phyloP scores from a whole-genome alignment of 2,329 filamentous ascomycete species.

The Zarea fungicola region DNA sequence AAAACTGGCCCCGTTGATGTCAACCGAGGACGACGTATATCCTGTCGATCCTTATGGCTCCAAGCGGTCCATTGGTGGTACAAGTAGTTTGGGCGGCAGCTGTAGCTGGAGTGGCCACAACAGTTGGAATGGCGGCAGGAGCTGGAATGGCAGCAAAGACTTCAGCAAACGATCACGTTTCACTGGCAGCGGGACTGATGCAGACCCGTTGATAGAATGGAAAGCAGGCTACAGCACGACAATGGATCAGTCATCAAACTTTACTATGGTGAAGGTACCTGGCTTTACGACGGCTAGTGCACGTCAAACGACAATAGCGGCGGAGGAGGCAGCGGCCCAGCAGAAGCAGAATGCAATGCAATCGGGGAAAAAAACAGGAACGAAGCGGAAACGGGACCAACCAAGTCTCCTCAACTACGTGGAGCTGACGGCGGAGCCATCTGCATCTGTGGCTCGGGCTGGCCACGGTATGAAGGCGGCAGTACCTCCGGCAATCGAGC shows the following conservation, averaged over 20 bases:
- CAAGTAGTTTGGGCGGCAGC: too few species aligned
- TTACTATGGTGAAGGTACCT: slow-evolving; percentile 52
- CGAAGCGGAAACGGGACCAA: slow-evolving; percentile 33
- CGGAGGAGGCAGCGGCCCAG: slow-evolving; percentile 16
- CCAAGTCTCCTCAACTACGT: slow-evolving; percentile 39
- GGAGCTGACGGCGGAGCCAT: slow-evolving; percentile 15
- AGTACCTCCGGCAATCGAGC: slow-evolving; percentile 25
- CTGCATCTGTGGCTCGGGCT: slow-evolving; percentile 23
- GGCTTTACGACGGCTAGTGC: slow-evolving; percentile 60
- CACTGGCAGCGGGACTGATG: slow-evolving; percentile 22
- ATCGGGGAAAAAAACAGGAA: slow-evolving; percentile 24
- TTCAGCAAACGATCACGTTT: slow-evolving; percentile 27
- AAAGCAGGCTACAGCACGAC: slow-evolving; percentile 50
- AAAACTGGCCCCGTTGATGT: slow-evolving; percentile 47
- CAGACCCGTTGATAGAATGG: slow-evolving; percentile 25
- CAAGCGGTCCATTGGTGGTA: slow-evolving; percentile 20
- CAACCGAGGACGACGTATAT: slow-evolving; percentile 62
- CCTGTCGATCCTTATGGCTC: slow-evolving; percentile 55
- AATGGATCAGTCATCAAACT: slow-evolving; percentile 53
- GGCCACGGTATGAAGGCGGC: slow-evolving; percentile 18
- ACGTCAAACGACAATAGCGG: slow-evolving; percentile 40
- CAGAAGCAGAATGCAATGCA: slow-evolving; percentile 15
- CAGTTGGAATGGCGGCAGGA: slow-evolving; percentile 16
- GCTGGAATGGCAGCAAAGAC: too few species aligned
- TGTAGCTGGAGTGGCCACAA: slow-evolving; percentile 24